These are phyloP conservation scores for Thelonectria rubi DNA, from an alignment of 2,329 filamentous ascomycete species.

Conservation along the genomic window DNA sequence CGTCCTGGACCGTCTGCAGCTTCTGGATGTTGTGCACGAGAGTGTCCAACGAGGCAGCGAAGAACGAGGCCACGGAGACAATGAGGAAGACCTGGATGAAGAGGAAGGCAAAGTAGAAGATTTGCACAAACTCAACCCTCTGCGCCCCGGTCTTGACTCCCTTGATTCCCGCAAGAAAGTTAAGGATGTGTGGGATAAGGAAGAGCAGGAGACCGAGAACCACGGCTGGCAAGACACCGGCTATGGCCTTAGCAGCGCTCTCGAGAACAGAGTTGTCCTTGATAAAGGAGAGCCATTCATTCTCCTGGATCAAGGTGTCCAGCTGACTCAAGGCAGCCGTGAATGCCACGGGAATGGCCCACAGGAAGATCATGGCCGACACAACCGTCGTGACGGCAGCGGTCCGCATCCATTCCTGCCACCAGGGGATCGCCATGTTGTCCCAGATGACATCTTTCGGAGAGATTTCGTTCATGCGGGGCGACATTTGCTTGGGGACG, in stretches of 20 bases:
- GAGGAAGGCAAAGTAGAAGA: slow-evolving; percentile 92
- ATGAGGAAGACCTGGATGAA: slow-evolving; percentile 96
- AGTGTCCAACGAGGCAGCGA: slow-evolving; percentile 69
- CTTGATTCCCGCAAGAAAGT: slow-evolving; percentile 75
- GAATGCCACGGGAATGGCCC: slow-evolving; percentile 90
- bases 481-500: slow-evolving; percentile 91
- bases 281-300: slow-evolving; percentile 77
- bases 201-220: slow-evolving; percentile 80
- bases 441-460: slow-evolving; percentile 95
- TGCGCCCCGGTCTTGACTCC: slow-evolving; percentile 86
- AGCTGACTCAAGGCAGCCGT: slow-evolving; percentile 85
- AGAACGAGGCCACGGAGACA: slow-evolving; percentile 83
- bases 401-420: slow-evolving; percentile 83
- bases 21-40: slow-evolving; percentile 62
- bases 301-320: slow-evolving; percentile 70
- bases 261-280: slow-evolving; percentile 65
- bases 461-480: slow-evolving; percentile 90
- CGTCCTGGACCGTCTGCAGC: slow-evolving; percentile 65
- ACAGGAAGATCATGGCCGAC: slow-evolving; percentile 81
- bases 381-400: slow-evolving; percentile 72
- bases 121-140: slow-evolving; percentile 83
- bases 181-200: slow-evolving; percentile 82
- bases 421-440: slow-evolving; percentile 96
- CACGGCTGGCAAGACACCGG: slow-evolving; percentile 85
- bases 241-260: slow-evolving; percentile 70